These are phyloP conservation scores for Silene coronaria DNA, from an alignment of 179 eudicot genomes.

Conservation along the genomic window DNA sequence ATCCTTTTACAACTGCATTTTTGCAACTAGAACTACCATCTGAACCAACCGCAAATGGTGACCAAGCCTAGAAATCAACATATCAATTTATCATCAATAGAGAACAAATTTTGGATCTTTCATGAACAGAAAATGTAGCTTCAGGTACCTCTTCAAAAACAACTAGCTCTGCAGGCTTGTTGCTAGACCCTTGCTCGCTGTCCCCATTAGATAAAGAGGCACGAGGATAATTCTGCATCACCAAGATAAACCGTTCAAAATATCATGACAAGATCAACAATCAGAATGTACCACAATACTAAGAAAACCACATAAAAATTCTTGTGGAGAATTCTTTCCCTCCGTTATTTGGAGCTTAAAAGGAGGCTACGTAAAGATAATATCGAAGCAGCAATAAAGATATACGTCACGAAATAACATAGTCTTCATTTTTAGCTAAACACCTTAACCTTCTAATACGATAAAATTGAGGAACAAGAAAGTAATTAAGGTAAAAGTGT, in stretches of 20 bases:
- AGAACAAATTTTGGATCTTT: slow-evolving; percentile 3
- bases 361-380: background rate
- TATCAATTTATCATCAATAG: background rate
- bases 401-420: background rate
- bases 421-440: background rate
- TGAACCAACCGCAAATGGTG: slow-evolving; percentile 52
- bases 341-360: background rate
- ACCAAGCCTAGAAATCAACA: slow-evolving; percentile 69
- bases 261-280: background rate
- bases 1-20: slow-evolving; percentile 25
- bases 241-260: background rate
- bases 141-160: slow-evolving; percentile 58
- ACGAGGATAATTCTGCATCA: slow-evolving; percentile 66
- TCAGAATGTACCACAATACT: background rate
- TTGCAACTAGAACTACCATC: slow-evolving; percentile 38
- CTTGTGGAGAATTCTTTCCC: background rate
- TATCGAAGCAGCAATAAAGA: background rate
- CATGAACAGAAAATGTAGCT: background rate
- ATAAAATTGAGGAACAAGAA: background rate
- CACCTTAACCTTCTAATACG: background rate
- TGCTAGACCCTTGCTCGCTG: slow-evolving; percentile 24
- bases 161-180: slow-evolving; percentile 33
- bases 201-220: slow-evolving; percentile 34
- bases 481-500: slow-evolving; percentile 3
- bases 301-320: background rate